Evolutionary conservation across 345 rosid species (phyloP).

Genomic region (Rhodamnia rubescens): DNA sequence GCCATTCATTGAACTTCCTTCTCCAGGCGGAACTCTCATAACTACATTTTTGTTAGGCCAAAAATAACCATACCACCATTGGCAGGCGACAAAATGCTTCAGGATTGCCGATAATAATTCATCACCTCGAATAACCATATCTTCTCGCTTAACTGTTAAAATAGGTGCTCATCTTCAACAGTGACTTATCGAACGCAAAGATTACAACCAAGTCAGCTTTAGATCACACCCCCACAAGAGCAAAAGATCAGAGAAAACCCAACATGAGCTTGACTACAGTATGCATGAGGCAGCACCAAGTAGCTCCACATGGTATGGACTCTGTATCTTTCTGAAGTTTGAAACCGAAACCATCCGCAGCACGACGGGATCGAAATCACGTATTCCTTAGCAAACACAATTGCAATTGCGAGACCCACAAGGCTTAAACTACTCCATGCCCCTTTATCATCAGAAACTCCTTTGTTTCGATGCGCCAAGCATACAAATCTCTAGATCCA

Average conservation of each 20-base stretch:
- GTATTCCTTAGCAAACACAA: not conserved
- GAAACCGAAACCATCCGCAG: not conserved
- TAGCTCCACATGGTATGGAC: not conserved
- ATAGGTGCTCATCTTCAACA: not conserved
- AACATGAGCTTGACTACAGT: not conserved
- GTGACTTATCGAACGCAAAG: not conserved
- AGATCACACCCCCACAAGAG: not conserved
- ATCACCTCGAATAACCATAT: not conserved
- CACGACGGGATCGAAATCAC: not conserved
- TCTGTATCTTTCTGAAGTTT: not conserved
- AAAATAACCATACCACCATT: not conserved
- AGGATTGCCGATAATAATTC: not conserved
- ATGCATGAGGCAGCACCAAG: not conserved
- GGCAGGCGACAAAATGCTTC: not conserved
- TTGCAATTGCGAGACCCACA: not conserved
- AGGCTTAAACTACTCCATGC: not conserved
- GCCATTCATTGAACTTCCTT: not conserved
- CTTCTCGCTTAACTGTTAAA: not conserved
- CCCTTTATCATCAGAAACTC: not conserved
- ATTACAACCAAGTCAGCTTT: not conserved
- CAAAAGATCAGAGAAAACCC: not conserved
- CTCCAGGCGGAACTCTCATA: not conserved
- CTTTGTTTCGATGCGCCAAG: not conserved
- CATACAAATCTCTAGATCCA: not conserved
- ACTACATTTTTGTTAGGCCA: not conserved